Conservation (phyloP, 192 early-diverging fungal genomes). For the Chytriomyces sp. region DNA sequence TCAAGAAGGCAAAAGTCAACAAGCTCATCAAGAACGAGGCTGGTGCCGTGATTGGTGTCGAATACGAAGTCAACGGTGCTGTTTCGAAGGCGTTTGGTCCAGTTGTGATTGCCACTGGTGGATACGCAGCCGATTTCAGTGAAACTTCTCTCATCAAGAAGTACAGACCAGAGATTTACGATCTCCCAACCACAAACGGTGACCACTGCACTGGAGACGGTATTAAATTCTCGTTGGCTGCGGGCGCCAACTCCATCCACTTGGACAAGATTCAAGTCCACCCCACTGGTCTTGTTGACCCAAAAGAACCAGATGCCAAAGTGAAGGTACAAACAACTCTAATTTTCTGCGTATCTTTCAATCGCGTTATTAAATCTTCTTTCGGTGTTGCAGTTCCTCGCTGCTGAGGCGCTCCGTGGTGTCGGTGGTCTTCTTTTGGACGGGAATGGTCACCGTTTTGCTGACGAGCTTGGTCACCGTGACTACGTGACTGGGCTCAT, state of each 20-base stretch:
- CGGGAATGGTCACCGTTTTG: slow-evolving; percentile 84
- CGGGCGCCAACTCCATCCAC: slow-evolving; percentile 86
- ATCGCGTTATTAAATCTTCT: slow-evolving; percentile 1
- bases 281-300: slow-evolving; percentile 94
- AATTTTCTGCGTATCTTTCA: neutral
- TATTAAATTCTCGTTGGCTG: slow-evolving; percentile 80
- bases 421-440: slow-evolving; percentile 85
- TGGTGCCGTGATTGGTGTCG: slow-evolving; percentile 78
- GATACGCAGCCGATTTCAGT: slow-evolving; percentile 91
- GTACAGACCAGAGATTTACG: slow-evolving; percentile 68
- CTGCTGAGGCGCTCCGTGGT: slow-evolving; percentile 95
- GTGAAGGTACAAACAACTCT: slow-evolving; percentile 61
- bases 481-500: slow-evolving; percentile 92
- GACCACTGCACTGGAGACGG: slow-evolving; percentile 95
- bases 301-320: slow-evolving; percentile 84
- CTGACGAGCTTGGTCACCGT: slow-evolving; percentile 91
- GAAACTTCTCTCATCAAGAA: slow-evolving; percentile 76
- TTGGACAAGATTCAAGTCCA: slow-evolving; percentile 98
- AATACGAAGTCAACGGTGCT: slow-evolving; percentile 66
- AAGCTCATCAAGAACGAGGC: slow-evolving; percentile 69
- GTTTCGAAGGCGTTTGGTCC: slow-evolving; percentile 70
- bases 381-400: slow-evolving; percentile 69
- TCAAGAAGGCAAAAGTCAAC: slow-evolving; percentile 84
- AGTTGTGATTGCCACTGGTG: slow-evolving; percentile 92
- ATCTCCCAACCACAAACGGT: slow-evolving; percentile 89